phyloP scores from a whole-genome alignment of 345 rosid genomes.

The Linum trigynum region DNA sequence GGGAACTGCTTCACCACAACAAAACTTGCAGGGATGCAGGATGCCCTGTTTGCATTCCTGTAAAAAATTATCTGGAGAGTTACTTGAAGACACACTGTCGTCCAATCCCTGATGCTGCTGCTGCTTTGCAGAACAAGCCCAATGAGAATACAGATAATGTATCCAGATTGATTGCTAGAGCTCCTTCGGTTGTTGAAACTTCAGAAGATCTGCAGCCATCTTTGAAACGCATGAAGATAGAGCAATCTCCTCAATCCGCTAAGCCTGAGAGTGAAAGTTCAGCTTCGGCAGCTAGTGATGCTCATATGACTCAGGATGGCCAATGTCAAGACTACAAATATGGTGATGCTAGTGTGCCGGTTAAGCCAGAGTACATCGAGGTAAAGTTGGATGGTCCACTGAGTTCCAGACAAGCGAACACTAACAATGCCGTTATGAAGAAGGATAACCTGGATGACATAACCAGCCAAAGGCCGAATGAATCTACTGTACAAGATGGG shows the following conservation, averaged over 20 bases:
- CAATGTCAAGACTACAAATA: slow-evolving; percentile 40
- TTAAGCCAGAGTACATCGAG: slow-evolving; percentile 48
- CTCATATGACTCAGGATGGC: slow-evolving; percentile 33
- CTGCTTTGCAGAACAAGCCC: slow-evolving; percentile 35
- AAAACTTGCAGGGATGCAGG: slow-evolving; percentile 49
- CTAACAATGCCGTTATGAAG: slow-evolving; percentile 34
- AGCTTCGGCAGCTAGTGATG: slow-evolving; percentile 27
- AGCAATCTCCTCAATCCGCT: slow-evolving; percentile 44
- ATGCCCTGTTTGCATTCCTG: slow-evolving; percentile 93
- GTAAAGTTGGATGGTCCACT: slow-evolving; percentile 45
- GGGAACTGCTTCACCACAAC: slow-evolving; percentile 51
- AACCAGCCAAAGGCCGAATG: slow-evolving; percentile 37
- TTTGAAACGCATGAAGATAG: slow-evolving; percentile 72
- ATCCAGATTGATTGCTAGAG: slow-evolving; percentile 29
- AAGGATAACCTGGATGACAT: slow-evolving; percentile 40
- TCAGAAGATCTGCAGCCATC: slow-evolving; percentile 64
- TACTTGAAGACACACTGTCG: slow-evolving; percentile 42
- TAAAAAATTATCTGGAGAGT: slow-evolving; percentile 44
- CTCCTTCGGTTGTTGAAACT: slow-evolving; percentile 33
- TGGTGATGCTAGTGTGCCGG: slow-evolving; percentile 28
- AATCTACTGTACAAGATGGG: slow-evolving; percentile 26
- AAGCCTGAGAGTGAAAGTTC: slow-evolving; percentile 38
- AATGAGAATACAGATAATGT: slow-evolving; percentile 36
- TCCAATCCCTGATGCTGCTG: slow-evolving; percentile 30
- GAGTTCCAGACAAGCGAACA: slow-evolving; percentile 44